Conservation (phyloP, 352 stramenopile species). For the Paralagenidium karlingii region DNA sequence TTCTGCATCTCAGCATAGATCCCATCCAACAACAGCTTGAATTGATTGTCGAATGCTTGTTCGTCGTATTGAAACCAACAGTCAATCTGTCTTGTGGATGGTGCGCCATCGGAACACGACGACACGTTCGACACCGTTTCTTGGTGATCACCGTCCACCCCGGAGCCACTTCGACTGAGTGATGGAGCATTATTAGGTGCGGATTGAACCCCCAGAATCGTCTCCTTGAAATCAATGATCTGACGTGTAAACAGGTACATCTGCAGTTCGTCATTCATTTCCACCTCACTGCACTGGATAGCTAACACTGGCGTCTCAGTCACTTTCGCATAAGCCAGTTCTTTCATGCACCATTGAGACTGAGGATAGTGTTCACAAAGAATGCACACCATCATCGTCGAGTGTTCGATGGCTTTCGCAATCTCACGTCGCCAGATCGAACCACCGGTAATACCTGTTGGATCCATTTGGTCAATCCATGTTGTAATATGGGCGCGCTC, state of each 20-base stretch:
- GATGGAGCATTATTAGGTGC: conserved; percentile 5
- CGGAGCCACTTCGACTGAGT: neutral
- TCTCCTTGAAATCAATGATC: conserved; percentile 60
- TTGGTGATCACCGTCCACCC: conserved; percentile 1
- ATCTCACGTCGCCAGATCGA: conserved; percentile 76
- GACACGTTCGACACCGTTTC: too few species aligned
- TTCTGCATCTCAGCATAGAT: conserved; percentile 1
- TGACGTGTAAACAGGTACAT: conserved; percentile 82
- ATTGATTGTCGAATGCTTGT: conserved; percentile 19
- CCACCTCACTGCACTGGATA: conserved; percentile 72
- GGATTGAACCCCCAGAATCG: conserved; percentile 6
- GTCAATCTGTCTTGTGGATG: too few species aligned
- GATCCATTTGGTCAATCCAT: conserved; percentile 83
- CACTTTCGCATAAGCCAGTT: conserved; percentile 76
- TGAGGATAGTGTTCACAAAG: conserved; percentile 61
- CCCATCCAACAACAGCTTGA: conserved; percentile 18
- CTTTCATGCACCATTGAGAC: conserved; percentile 81
- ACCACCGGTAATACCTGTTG: conserved; percentile 59
- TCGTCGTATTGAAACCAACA: conserved; percentile 41
- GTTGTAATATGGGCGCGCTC: conserved; percentile 44
- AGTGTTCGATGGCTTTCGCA: conserved; percentile 58
- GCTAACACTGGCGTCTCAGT: conserved; percentile 75
- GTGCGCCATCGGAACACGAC: too few species aligned
- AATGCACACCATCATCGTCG: conserved; percentile 59
- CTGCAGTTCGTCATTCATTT: conserved; percentile 70